Conservation (phyloP, 148 eudicot species). For the Camellia japonica region DNA sequence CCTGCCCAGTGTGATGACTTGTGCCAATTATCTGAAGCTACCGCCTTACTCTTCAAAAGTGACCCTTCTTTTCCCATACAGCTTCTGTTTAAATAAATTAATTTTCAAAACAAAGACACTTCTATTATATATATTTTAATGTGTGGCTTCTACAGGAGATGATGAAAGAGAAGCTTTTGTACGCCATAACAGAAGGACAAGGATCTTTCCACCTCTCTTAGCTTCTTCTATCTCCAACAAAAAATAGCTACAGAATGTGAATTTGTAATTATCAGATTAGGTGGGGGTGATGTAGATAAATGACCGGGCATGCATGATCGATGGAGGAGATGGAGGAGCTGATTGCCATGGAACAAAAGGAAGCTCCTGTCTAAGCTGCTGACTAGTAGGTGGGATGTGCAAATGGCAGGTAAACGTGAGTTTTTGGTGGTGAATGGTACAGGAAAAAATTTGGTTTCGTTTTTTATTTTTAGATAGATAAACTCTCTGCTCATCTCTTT, state of each 20-base stretch:
- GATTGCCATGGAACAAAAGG: slow-evolving; percentile 12
- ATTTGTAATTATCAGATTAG: slow-evolving; percentile 49
- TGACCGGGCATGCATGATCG: neutral
- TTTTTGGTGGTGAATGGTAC: slow-evolving; percentile 16
- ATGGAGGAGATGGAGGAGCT: neutral
- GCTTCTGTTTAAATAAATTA: neutral
- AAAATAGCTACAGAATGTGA: slow-evolving; percentile 30
- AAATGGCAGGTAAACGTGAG: slow-evolving; percentile 2
- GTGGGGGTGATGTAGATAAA: slow-evolving; percentile 20
- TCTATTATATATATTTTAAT: neutral
- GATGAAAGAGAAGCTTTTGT: slow-evolving; percentile 84
- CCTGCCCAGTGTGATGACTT: slow-evolving; percentile 97
- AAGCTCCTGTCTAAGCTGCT: slow-evolving; percentile 10
- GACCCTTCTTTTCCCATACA: neutral
- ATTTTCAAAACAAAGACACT: neutral
- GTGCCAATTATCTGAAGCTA: slow-evolving; percentile 92
- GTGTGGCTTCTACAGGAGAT: slow-evolving; percentile 51
- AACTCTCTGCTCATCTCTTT: neutral
- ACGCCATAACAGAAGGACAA: slow-evolving; percentile 91
- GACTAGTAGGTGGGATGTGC: neutral
- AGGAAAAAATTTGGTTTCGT: neutral
- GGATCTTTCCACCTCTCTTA: slow-evolving; percentile 94
- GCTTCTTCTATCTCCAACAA: neutral
- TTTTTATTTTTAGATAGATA: neutral
- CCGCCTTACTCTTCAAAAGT: slow-evolving; percentile 95